Evolutionary conservation across 2,329 filamentous ascomycete species (phyloP).

Genomic region (Curvularia sp.): DNA sequence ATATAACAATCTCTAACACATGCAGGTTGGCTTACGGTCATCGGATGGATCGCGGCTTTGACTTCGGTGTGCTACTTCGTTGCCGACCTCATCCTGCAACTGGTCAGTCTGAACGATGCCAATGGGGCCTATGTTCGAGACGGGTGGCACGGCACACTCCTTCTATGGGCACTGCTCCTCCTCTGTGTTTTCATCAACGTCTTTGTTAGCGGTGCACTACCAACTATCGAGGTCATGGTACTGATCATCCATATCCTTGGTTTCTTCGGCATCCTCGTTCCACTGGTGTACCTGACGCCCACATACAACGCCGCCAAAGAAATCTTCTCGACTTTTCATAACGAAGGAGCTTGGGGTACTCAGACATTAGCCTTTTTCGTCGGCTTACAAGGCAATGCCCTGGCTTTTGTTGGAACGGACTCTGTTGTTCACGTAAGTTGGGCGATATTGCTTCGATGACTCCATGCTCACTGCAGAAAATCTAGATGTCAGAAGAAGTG

Average conservation of each 20-base stretch:
- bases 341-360: slow-evolving; percentile 55
- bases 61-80: slow-evolving; percentile 49
- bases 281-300: slow-evolving; percentile 46
- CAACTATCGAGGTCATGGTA: slow-evolving; percentile 58
- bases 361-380: slow-evolving; percentile 56
- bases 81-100: slow-evolving; percentile 42
- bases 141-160: slow-evolving; percentile 60
- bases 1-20: slow-evolving; percentile 13
- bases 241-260: slow-evolving; percentile 60
- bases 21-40: slow-evolving; percentile 54
- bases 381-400: slow-evolving; percentile 50
- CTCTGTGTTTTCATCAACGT: slow-evolving; percentile 57
- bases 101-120: slow-evolving; percentile 51
- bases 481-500: slow-evolving; percentile 51
- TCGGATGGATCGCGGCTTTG: slow-evolving; percentile 53
- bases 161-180: slow-evolving; percentile 55
- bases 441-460: too few relatives aligned
- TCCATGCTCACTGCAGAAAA: slow-evolving; percentile 12
- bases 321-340: slow-evolving; percentile 58
- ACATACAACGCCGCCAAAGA: slow-evolving; percentile 48
- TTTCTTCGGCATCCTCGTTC: slow-evolving; percentile 60
- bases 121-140: slow-evolving; percentile 46
- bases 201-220: slow-evolving; percentile 55
- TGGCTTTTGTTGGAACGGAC: slow-evolving; percentile 50
- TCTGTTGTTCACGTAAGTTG: slow-evolving; percentile 48